Evolutionary conservation across 306 rosid species (phyloP).

Genomic region (Medicago lupulina): DNA sequence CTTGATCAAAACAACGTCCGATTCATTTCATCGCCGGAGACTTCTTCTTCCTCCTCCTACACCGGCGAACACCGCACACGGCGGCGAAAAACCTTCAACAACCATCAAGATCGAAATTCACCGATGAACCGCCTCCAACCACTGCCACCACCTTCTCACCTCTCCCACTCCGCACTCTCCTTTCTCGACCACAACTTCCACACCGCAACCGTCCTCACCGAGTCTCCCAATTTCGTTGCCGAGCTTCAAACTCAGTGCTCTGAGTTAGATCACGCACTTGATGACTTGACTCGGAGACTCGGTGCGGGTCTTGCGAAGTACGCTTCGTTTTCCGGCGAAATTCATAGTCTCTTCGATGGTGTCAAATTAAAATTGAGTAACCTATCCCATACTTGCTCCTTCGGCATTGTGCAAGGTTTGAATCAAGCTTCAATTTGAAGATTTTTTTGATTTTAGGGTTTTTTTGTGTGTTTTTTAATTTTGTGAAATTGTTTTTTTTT

Average conservation of each 20-base stretch:
- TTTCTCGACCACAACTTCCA: constrained; percentile 61
- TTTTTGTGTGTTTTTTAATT: neutral
- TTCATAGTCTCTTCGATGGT: constrained; percentile 53
- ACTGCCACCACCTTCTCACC: constrained; percentile 59
- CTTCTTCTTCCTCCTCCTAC: constrained; percentile 29
- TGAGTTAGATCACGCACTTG: constrained; percentile 64
- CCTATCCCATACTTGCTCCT: constrained; percentile 57
- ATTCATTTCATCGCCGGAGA: constrained; percentile 2
- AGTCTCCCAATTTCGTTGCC: constrained; percentile 55
- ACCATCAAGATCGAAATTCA: neutral
- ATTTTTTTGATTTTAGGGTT: neutral
- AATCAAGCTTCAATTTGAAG: constrained; percentile 1
- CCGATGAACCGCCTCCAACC: constrained; percentile 54
- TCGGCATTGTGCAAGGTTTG: constrained; percentile 47
- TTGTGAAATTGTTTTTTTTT: constrained; percentile 26
- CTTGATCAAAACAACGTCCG: neutral
- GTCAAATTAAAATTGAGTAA: constrained; percentile 51
- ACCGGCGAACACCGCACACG: constrained; percentile 37
- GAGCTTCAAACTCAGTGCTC: constrained; percentile 70
- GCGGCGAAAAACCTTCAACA: constrained; percentile 14
- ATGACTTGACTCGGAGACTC: constrained; percentile 65
- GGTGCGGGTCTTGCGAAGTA: constrained; percentile 60
- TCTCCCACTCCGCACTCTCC: constrained; percentile 64
- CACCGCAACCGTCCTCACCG: constrained; percentile 43
- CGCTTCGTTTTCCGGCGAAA: constrained; percentile 65